Evolutionary conservation across 495 filamentous ascomycete species (phyloP), one percentile per base, ranked within the genome.

Genomic region (Cudoniella acicularis): DNA sequence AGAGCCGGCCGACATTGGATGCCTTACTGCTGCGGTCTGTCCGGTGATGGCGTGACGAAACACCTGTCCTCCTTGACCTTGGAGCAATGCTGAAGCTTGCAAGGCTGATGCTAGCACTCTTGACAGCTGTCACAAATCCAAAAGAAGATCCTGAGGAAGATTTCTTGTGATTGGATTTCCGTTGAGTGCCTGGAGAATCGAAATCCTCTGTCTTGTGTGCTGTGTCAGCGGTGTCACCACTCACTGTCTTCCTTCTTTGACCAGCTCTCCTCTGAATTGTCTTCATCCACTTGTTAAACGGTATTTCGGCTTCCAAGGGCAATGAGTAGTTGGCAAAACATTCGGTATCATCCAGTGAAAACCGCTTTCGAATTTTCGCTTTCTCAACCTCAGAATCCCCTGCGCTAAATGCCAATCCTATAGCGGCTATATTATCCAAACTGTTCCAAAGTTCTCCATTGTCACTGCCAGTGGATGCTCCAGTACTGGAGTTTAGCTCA

Each of bases 21-120:
- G 78, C 72, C 64, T 77, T 78, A 70, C 84, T 89, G 65, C 86
- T 86, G 49, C 75, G 76, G 49, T 85, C 84, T 24, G 79, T 79
- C 54, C 81, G 83, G 47, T 81, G 78, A 46, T 79, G 79, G 54
- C 75, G 75, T 67, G 72, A 81, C 58, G 73, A 83, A 70, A 71
- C 77, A 57, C 67, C 77, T 42, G 75, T 82, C 70, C 64, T 76
- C 52, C 76, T 78, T 36, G 88, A 89, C 43, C 81, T 78, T 22
- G 77, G 79, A 24, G 83, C 73, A 23, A 87, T 72, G 65, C 88
- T 92, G 51, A 81, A 77, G 51, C 85, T 90, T 11, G 84, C 79
- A 42, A 89, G 72, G 53, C 88, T 95, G 24, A 88, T 74, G 46
- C 84, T 88, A 40, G 87, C 84, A 20, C 90, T 92, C 65, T 87